Evolutionary conservation across 257 asterid genomes (phyloP).

Genomic region (Solanum appendiculatum): DNA sequence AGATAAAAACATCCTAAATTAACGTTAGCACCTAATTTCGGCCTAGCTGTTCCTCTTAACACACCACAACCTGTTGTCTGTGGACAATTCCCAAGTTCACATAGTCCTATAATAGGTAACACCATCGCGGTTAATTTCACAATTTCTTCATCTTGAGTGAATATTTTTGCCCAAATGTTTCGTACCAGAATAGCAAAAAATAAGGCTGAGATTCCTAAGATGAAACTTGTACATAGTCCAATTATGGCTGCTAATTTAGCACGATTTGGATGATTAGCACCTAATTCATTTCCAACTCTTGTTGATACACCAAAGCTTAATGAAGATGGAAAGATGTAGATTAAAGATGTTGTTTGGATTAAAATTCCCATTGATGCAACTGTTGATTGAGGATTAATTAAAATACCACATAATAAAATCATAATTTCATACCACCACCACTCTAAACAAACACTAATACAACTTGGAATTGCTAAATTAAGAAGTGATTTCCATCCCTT

Average conservation of each 20-base stretch:
- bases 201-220: constrained; percentile 16
- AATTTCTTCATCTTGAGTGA: constrained; percentile 19
- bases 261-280: constrained; percentile 17
- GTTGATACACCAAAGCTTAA: constrained; percentile 33
- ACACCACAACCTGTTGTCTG: constrained; percentile 30
- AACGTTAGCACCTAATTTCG: constrained; percentile 23
- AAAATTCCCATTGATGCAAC: constrained; percentile 33
- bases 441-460: constrained; percentile 27
- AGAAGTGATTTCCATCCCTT: constrained; percentile 18
- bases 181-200: constrained; percentile 13
- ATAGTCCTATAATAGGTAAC: constrained; percentile 22
- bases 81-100: constrained; percentile 35
- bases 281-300: constrained; percentile 31
- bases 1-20: constrained; percentile 31
- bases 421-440: constrained; percentile 48
- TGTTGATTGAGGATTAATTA: constrained; percentile 19
- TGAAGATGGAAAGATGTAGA: constrained; percentile 34
- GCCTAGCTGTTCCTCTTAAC: constrained; percentile 34
- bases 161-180: constrained; percentile 22
- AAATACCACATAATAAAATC: constrained; percentile 25
- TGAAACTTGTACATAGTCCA: constrained; percentile 16
- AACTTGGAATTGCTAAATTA: constrained; percentile 27
- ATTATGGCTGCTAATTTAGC: constrained; percentile 26
- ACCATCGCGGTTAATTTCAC: constrained; percentile 17
- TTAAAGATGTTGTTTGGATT: constrained; percentile 27